Evolutionary conservation across 2,329 filamentous ascomycete genomes (phyloP), one percentile per base, ranked within the genome.

Genomic region (Ceratocystis albifundus): DNA sequence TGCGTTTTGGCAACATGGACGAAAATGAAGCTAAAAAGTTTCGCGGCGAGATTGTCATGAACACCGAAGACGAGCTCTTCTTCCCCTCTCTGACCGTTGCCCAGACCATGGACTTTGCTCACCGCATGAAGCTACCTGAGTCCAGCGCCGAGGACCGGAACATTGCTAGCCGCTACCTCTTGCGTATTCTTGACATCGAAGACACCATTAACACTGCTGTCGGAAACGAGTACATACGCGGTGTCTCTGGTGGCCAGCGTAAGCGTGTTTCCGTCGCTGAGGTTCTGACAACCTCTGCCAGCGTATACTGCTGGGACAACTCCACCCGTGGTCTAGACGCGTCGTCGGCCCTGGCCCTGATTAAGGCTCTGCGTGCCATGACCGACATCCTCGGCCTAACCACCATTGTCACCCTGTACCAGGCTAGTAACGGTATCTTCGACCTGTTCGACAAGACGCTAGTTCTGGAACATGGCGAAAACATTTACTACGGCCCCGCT

Each of bases 281-380:
- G 73, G 82, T 82, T 10, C 77, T 81, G 7, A 76, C 85, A 17
- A 83, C 82, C 15, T 79, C 79, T 36, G 80, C 82, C 2, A 82
- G 82, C 7, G 75, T 85, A 17, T 83, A 85, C 72, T 84, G 82
- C 77, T 85, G 83, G 83, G 83, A 90, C 72, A 90, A 90, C 77
- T 86, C 82, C 50, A 90, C 88, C 30, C 80, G 88, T 76, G 87
- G 87, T 75, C 78, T 90, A 36, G 88, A 90, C 75, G 86, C 82
- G 44, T 87, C 87, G 75, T 90, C 89, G 74, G 87, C 88, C 64
- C 81, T 90, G 68, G 87, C 89, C 74, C 90, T 90, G 73, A 86
- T 83, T 75, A 87, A 84, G 76, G 89, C 86, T 0, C 77, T 90
- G 7, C 82, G 85, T 46, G 78, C 87, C 64, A 82, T 86, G 72